Conservation (phyloP, 129 eudicot genomes). For the Logfia minima region DNA sequence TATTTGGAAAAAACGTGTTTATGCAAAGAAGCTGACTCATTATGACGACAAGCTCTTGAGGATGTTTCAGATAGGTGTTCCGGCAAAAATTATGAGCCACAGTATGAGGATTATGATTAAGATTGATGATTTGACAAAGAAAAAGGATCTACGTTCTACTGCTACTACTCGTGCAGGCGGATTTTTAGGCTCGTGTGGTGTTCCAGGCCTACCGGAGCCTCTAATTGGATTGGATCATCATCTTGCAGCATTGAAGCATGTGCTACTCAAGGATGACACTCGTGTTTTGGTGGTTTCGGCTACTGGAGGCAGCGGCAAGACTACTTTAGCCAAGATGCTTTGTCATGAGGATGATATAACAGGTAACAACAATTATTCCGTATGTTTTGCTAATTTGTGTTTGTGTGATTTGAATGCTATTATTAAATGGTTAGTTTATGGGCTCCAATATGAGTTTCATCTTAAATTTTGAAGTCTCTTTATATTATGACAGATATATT, state of each 20-base stretch:
- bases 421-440: not conserved
- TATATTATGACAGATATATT: constrained; percentile 30
- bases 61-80: constrained; percentile 19
- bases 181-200: constrained; percentile 22
- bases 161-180: constrained; percentile 1
- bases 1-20: not conserved
- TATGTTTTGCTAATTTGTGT: not conserved
- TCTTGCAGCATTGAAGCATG: not conserved
- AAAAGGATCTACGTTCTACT: not conserved
- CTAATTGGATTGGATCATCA: not conserved
- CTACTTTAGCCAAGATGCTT: constrained; percentile 47
- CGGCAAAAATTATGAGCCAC: not conserved
- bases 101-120: not conserved
- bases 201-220: not conserved
- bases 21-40: constrained; percentile 13
- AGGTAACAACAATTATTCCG: constrained; percentile 14
- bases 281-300: constrained; percentile 39
- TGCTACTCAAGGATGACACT: constrained; percentile 22
- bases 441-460: not conserved
- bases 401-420: not conserved
- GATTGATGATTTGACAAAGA: not conserved
- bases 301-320: constrained; percentile 52
- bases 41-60: constrained; percentile 13
- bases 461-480: not conserved
- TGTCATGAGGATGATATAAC: constrained; percentile 45